Evolutionary conservation across 345 rosid genomes (phyloP).

Genomic region (Noccaea caerulescens): DNA sequence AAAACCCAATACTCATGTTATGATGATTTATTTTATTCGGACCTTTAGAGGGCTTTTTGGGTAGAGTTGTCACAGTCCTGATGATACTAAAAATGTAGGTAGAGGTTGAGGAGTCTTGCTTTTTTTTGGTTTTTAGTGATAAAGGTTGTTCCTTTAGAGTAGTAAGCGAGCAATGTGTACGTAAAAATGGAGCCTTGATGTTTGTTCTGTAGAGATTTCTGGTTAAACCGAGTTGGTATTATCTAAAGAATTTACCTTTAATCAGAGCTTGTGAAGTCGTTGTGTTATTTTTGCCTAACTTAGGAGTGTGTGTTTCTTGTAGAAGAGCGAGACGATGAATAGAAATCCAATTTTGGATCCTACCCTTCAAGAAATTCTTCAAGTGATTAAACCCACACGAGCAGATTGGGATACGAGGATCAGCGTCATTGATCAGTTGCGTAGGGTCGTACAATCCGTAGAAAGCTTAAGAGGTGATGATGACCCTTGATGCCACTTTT

Average conservation of each 20-base stretch:
- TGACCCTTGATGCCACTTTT: slow-evolving; percentile 21
- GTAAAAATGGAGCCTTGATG: slow-evolving; percentile 2
- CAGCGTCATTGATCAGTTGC: slow-evolving; percentile 59
- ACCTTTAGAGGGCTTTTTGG: not conserved
- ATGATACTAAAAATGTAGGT: slow-evolving; percentile 2
- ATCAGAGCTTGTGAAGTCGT: not conserved
- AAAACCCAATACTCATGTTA: not conserved
- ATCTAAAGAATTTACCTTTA: slow-evolving; percentile 19
- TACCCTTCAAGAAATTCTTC: slow-evolving; percentile 62
- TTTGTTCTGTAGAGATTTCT: not conserved
- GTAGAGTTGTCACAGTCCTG: slow-evolving; percentile 1
- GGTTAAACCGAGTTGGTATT: not conserved
- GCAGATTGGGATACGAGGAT: slow-evolving; percentile 59
- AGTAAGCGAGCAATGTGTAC: not conserved
- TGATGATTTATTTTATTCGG: not conserved
- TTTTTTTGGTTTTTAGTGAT: slow-evolving; percentile 26
- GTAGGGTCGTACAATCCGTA: slow-evolving; percentile 56
- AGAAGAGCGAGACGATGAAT: slow-evolving; percentile 51
- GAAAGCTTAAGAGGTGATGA: slow-evolving; percentile 78
- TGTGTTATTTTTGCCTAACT: slow-evolving; percentile 25
- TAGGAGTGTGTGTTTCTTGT: slow-evolving; percentile 32
- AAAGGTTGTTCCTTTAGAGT: slow-evolving; percentile 35
- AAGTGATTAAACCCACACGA: slow-evolving; percentile 56
- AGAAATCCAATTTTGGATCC: slow-evolving; percentile 48
- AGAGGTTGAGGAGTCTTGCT: not conserved